Base-by-base conservation (phyloP, 2,329 filamentous ascomycete genomes). In the Harringtonia lauricola region DNA sequence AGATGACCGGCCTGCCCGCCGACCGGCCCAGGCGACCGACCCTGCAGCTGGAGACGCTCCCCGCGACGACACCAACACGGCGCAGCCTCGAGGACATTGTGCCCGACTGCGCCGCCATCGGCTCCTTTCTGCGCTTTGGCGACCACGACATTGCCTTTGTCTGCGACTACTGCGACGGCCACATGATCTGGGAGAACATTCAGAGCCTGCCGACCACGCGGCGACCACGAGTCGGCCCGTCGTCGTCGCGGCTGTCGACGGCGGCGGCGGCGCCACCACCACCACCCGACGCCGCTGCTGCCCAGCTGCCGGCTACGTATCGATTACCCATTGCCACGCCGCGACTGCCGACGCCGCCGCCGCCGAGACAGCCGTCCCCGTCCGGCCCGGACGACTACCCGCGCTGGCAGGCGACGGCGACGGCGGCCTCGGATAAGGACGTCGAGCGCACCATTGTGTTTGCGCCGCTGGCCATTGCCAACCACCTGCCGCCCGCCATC, bases 141-240 rank as follows among this genome's bases (percentile, higher is more conserved):
- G 68, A 75, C 28, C 55, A 58, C 33, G 73, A 77, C 47, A 64
- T 76, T 39, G 73, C 69, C 8, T 79, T 78, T 52, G 63, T 76
- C 8, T 79, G 75, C 60, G 73, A 79, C 58, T 79, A 71, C 54
- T 79, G 75, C 59, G 74, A 78, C 54, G 75, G 75, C 2, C 72
- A 74, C 53, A 59, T 79, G 21, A 59, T 79, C 19, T 79, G 75
- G 75, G 65, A 72, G 45, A 71, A 79, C 53, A 52, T 79, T 28
- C 64, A 67, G 49, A 61, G 59, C 39, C 70, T 78, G 60, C 74
- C 74, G 7, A 68, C 68, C 2, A 57, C 62, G 43, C 59, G 71
- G 30, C 55, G 59, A 9, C 22, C 31, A 12, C 19, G 9, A 3
- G 15, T 38, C 4, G 31, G 3, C 28, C 39, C 38, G 42, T 29